A percentile compares a stretch with the other conserved stretches of the same genome.
Evolutionary conservation across 2,329 filamentous ascomycete genomes (phyloP).

Genomic region (Chalaropsis thielavioides): DNA sequence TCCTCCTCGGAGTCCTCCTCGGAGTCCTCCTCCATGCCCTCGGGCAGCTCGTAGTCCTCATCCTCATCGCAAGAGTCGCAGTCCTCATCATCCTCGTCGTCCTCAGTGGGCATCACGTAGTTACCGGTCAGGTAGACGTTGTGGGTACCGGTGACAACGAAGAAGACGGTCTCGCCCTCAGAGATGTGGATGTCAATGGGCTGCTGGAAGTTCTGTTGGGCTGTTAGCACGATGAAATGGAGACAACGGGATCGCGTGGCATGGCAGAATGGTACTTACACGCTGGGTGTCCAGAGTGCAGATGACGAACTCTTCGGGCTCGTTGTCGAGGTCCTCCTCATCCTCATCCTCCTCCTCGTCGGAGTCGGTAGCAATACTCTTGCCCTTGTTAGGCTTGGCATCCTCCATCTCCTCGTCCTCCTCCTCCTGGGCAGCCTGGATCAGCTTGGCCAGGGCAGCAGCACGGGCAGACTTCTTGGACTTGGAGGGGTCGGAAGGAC

Average conservation of each 20-base stretch:
- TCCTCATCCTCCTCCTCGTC: constrained; percentile 44
- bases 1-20: constrained; percentile 54
- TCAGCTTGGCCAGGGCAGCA: constrained; percentile 62
- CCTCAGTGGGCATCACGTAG: constrained; percentile 63
- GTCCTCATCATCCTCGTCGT: constrained; percentile 47
- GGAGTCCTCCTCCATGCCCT: constrained; percentile 54
- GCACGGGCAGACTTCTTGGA: constrained; percentile 55
- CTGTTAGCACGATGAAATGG: constrained; percentile 14
- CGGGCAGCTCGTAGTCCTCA: constrained; percentile 67
- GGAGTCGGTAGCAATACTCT: constrained; percentile 50
- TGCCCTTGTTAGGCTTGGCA: constrained; percentile 54
- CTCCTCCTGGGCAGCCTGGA: constrained; percentile 40
- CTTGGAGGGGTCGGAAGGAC: constrained; percentile 82
- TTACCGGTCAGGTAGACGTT: constrained; percentile 88
- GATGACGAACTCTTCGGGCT: constrained; percentile 80
- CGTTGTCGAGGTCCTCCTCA: constrained; percentile 41
- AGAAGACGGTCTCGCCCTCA: constrained; percentile 81
- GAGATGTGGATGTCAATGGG: constrained; percentile 82
- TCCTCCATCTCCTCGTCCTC: constrained; percentile 50
- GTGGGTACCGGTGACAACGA: constrained; percentile 81
- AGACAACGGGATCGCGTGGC: neutral
- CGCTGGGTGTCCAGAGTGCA: constrained; percentile 90
- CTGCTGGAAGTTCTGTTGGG: constrained; percentile 74
- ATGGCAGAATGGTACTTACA: constrained; percentile 39
- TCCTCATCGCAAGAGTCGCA: constrained; percentile 35